Base-by-base conservation (phyloP, 306 rosid genomes). In the Cucurbita moschata region DNA sequence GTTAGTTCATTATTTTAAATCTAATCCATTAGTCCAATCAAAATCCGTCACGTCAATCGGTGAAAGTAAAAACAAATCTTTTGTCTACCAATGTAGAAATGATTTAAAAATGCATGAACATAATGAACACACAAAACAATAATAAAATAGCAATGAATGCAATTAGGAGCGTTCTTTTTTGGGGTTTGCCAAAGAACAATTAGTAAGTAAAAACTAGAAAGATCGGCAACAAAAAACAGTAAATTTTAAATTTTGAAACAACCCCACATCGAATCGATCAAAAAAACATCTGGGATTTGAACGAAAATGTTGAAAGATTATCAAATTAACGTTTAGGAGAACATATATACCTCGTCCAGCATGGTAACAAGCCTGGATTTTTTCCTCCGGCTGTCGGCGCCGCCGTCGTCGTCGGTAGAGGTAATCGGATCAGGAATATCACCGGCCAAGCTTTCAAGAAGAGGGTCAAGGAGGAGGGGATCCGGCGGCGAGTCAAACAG, bases 291-390 rank as follows among this genome's bases (percentile, higher is more conserved):
- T 64, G 52, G 35, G 16, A 64, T 40, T 18, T 43, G 15, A 10
- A n/a, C 2, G 11, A 40, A 40, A 42, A 42, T 59, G 42, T 58
- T 4, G 40, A 0, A 5, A 1, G 4, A 26, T 59, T 2, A n/a
- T 18, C 1, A 18, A 26, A 26, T 10, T 11, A 57, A 11, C 13
- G 54, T 53, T 53, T 39, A 3, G 42, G 5, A 39, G 46, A 51
- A n/a, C 0, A 64, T 0, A 63, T 4, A 10, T 83, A 90, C 97
- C 97, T 88, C 97, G 68, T 88, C 86, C 3, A 90, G 96, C 92
- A 90, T 83, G 23, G 87, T 79, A 73, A 88, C 77, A 44, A 90
- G 75, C 72, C 88, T 81, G 0, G 92, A 87, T 76, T 88, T 88
- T 60, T 79, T 87, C 44, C 76, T 79, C 59, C 87, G 74, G 65